Evolutionary conservation across 192 early-diverging fungal genomes (phyloP).

Genomic region (Coemansia sp.): DNA sequence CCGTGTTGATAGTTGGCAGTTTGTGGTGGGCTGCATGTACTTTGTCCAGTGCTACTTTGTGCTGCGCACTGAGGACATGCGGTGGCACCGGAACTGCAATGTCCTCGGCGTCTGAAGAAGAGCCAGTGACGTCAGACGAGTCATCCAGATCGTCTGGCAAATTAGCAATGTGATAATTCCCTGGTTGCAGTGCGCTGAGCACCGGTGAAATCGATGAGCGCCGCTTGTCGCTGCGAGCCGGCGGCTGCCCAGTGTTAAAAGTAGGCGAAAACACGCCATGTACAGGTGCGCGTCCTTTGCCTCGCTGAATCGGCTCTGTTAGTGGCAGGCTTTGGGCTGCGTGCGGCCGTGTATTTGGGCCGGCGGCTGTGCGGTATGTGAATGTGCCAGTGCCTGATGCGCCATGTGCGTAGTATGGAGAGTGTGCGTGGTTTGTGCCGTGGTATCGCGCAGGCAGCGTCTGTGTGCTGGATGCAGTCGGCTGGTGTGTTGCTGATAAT

Average conservation of each 20-base stretch:
- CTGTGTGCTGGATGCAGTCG: not conserved
- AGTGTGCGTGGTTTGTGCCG: conserved; percentile 45
- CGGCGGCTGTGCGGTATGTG: conserved; percentile 11
- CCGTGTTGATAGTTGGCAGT: conserved; percentile 36
- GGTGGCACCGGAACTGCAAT: not conserved
- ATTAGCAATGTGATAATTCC: conserved; percentile 53
- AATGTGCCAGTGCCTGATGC: conserved; percentile 14
- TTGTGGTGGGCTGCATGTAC: not conserved
- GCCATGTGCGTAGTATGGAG: conserved; percentile 50
- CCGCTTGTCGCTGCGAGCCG: not conserved
- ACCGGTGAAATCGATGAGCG: conserved; percentile 46
- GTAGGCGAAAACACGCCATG: not conserved
- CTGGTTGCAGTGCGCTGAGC: conserved; percentile 44
- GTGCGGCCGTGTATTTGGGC: not conserved
- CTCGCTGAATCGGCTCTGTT: not conserved
- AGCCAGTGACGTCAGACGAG: conserved; percentile 25
- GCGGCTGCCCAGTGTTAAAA: not conserved
- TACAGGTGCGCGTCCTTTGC: not conserved
- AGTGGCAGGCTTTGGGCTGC: not conserved
- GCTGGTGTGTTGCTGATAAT: not conserved
- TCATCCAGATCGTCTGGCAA: conserved; percentile 38
- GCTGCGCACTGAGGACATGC: conserved; percentile 7
- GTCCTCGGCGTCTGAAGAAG: conserved; percentile 10
- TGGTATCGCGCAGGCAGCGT: conserved; percentile 44
- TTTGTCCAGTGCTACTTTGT: not conserved